These are phyloP conservation scores for Polyporus tsugae DNA, from an alignment of 1,284 basidiomycete genomes.

Conservation along the genomic window DNA sequence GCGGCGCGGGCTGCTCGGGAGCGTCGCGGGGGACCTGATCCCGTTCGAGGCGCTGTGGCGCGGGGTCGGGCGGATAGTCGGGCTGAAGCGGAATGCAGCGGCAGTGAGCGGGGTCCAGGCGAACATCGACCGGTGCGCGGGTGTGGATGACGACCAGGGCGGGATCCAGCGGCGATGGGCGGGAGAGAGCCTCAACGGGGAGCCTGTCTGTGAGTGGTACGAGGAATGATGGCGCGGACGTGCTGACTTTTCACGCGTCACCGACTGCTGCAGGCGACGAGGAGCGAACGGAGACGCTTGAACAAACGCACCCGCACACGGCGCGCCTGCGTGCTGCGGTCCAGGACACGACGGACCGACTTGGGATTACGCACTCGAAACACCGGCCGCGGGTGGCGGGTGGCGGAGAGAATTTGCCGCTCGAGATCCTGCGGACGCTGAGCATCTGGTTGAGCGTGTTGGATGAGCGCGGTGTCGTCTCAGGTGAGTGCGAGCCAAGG, in stretches of 20 bases:
- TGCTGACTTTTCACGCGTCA: background rate
- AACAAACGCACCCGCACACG: slow-evolving; percentile 9
- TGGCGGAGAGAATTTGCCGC: slow-evolving; percentile 54
- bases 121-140: background rate
- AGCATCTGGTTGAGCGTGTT: slow-evolving; percentile 66
- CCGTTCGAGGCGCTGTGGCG: slow-evolving; percentile 37
- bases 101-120: background rate
- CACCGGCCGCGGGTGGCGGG: slow-evolving; percentile 48
- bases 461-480: slow-evolving; percentile 62
- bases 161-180: slow-evolving; percentile 42
- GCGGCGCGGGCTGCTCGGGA: slow-evolving; percentile 30
- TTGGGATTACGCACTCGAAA: slow-evolving; percentile 40
- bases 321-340: slow-evolving; percentile 6
- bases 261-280: background rate
- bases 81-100: slow-evolving; percentile 15
- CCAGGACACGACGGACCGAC: slow-evolving; percentile 14
- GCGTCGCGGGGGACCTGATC: slow-evolving; percentile 41
- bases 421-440: slow-evolving; percentile 61
- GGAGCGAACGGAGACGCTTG: background rate
- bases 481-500: slow-evolving; percentile 40
- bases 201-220: background rate
- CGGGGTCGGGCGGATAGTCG: slow-evolving; percentile 20
- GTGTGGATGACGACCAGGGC: slow-evolving; percentile 19
- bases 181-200: slow-evolving; percentile 13
- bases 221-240: background rate